Evolutionary conservation across 306 rosid species (phyloP).

Genomic region (Corylus avellana): DNA sequence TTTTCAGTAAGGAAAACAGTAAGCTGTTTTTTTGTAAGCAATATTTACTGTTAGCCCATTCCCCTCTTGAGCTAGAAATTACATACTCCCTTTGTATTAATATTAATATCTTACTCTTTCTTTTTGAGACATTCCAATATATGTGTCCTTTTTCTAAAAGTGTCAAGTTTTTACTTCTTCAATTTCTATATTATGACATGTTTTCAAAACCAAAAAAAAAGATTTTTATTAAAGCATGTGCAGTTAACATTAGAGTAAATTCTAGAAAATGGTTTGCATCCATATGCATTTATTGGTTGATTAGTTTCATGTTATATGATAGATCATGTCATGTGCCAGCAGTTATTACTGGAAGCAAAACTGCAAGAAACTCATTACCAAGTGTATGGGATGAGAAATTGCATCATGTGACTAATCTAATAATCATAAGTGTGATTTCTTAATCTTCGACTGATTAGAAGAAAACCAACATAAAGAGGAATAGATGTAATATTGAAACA

Average conservation of each 20-base stretch:
- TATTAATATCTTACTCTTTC: not conserved
- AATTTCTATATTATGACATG: no score
- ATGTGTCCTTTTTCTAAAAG: not conserved
- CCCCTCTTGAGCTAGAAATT: no score
- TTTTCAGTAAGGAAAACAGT: no score
- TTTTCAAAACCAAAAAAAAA: no score
- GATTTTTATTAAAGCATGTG: not conserved
- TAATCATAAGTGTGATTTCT: not conserved
- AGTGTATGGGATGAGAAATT: not conserved
- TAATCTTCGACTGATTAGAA: conserved; percentile 1
- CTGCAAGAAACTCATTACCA: not conserved
- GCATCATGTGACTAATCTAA: not conserved
- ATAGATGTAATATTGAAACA: conserved; percentile 13
- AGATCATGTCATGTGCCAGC: not conserved
- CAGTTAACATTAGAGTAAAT: not conserved
- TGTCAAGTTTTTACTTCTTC: not conserved
- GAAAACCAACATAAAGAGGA: conserved; percentile 13
- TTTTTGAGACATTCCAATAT: not conserved
- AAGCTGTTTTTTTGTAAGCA: no score
- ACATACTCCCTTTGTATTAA: no score
- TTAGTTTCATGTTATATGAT: not conserved
- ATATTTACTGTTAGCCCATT: no score
- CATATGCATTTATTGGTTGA: not conserved
- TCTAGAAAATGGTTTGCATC: not conserved
- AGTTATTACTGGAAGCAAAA: not conserved